Evolutionary conservation across 2,329 filamentous ascomycete genomes (phyloP), one percentile per base, ranked within the genome.

Genomic region (Penicillium polonicum): DNA sequence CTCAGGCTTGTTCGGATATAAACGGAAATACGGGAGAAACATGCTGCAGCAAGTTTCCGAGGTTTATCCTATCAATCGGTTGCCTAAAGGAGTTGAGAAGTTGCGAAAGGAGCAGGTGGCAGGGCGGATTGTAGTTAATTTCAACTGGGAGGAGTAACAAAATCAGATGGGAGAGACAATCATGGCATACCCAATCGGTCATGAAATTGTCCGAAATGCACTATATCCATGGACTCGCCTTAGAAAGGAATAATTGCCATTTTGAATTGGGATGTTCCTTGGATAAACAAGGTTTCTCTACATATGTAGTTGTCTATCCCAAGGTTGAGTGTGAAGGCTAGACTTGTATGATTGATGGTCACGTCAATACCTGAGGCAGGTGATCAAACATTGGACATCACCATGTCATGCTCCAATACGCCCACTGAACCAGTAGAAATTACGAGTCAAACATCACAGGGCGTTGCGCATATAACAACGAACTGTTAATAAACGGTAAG

Each of bases 361-460:
- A 46, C n/a, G n/a, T 46, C 29, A 31, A 45, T 31, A 19, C 17
- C 3, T 5, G 43, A 0, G 31, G 5, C 9, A 31, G 0, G 15
- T 45, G 10, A 21, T 19, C 10, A 45, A 29, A 10, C 25, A 27
- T 27, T n/a, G 23, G 10, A 29, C 3, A 13, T 31, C 1, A 4
- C 17, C 9, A n/a, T 4, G 19, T 12, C 19, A 12, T 41, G 19
- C 19, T 31, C 9, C 2, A 45, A n/a, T 2, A 13, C n/a, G n/a
- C 6, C n/a, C 19, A 21, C 4, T 9, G 15, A 46, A 46, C 0
- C 1, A 31, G 4, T 7, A 15, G 1, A 5, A 46, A 31, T 9
- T 21, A 12, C 1, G 1, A n/a, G 2, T 13, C 27, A 31, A 21
- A 15, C 1, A 3, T 21, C 1, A 33, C 1, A 21, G 4, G 12